Evolutionary conservation across 257 asterid genomes (phyloP), one percentile per base, ranked within the genome.

Genomic region (Solanum sejunctum): DNA sequence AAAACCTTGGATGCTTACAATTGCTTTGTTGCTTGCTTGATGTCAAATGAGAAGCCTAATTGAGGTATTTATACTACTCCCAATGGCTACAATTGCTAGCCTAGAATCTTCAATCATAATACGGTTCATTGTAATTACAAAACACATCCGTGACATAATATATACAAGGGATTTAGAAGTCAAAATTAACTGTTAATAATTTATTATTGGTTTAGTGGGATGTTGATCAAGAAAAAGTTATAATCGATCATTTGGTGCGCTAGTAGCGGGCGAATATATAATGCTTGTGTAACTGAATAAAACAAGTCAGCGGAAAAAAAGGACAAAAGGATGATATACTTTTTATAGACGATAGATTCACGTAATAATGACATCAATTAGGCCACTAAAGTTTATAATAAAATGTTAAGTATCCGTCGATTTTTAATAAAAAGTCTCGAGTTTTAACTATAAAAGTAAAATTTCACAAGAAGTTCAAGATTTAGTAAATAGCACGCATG

Each of bases 171-270:
- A 64, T 7, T 64, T 28, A 63, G 45, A 64, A 77, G 63, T 77
- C 82, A 77, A 26, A 43, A 77, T 45, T 28, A 16, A 77, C 47
- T 15, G 63, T 16, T 49, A 18, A 10, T 70, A 13, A 51, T 51
- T 16, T 49, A 10, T 26, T 7, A 15, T 51, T 26, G 4, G 20
- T 23, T 77, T 23, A 77, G 63, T 51, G 82, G 63, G 21, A 77
- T 51, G 26, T 51, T 77, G 21, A 77, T 77, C 23, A 52, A 23
- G 82, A 77, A 77, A 75, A 75, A 51, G 45, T 77, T 52, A 73
- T 45, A 77, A 75, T 23, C 47, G 63, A 77, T 51, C 63, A 23
- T 77, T 16, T 51, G 5, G 58, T 77, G 82, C 61, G 82, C 41
- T 15, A 51, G 36, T 75, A 75, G 23, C 82, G 41, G 82, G 0